Base-by-base conservation (phyloP, 257 asterid species). In the Solanum paucissectum region DNA sequence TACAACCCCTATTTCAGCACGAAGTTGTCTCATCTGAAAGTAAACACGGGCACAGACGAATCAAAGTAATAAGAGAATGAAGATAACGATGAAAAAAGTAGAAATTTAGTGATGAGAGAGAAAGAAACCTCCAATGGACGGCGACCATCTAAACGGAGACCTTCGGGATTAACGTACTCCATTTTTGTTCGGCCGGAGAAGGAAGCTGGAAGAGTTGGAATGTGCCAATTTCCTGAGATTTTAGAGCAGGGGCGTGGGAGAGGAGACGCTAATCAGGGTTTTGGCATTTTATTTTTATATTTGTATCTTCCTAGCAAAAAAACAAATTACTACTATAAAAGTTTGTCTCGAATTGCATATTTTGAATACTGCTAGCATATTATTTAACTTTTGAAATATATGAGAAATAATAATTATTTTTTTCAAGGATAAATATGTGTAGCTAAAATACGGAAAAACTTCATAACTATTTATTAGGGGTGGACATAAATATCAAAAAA, bases 131-230 rank as follows among this genome's bases (percentile, higher is more conserved):
- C 99, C 93, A 92, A 90, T 3, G 99, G 97, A 73, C 99, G 98
- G 85, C 99, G 98, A 87, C 99, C 99, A 83, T 97, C 99, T 86
- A 95, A 89, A 11, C 99, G 98, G 37, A 97, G 95, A 66, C 99
- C 99, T 94, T 97, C 99, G 3, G 98, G 99, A 87, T 94, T 97
- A 21, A 97, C 99, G 91, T 91, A 97, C 94, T 97, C 99, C 99
- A 97, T 95, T 58, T 72, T 16, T 42, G 49, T 55, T 68, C 74
- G 18, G 52, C 83, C 83, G 49, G 83, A 32, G 87, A 86, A 44
- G 16, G 18, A 44, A 5, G 60, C 60, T 49, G 60, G 9, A 16
- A 42, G 1, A n/a, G n/a, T 14, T 2, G 38, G 38, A 25, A 2
- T 25, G 64, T 8, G 38, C 25, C 8, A 79, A 76, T 9, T 11